phyloP scores from a whole-genome alignment of 495 filamentous ascomycete genomes.

The Aspergillus diversus region DNA sequence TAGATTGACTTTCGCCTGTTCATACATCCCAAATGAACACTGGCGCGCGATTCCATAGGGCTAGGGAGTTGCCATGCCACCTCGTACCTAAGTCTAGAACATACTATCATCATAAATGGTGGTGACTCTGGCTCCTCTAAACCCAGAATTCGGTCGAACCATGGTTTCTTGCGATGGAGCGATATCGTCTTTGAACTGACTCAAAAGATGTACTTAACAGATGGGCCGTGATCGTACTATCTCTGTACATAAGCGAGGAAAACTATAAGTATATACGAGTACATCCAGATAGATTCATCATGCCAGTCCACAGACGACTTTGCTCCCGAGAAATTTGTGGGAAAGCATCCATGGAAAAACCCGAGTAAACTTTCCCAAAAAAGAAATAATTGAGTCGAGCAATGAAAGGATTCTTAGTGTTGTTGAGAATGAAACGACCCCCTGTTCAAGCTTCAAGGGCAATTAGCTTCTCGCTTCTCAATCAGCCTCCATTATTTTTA shows the following conservation, averaged over 20 bases:
- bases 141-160: too few relatives aligned
- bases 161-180: too few relatives aligned
- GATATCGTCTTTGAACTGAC: too few relatives aligned
- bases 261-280: too few relatives aligned
- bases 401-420: neutral
- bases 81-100: neutral
- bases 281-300: too few relatives aligned
- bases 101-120: too few relatives aligned
- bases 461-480: neutral
- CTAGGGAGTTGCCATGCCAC: neutral
- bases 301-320: too few relatives aligned
- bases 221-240: too few relatives aligned
- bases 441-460: neutral
- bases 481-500: neutral
- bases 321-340: too few relatives aligned
- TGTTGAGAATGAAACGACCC: neutral
- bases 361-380: neutral
- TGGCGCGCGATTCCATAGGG: neutral
- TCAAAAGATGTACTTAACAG: too few relatives aligned
- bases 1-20: slow-evolving; percentile 1
- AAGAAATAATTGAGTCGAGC: neutral
- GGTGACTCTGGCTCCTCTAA: too few relatives aligned
- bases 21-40: neutral
- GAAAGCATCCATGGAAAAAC: neutral
- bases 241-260: too few relatives aligned